Conservation (phyloP, 371 early-diverging fungal species). For the Apophysomyces ossiformis region DNA sequence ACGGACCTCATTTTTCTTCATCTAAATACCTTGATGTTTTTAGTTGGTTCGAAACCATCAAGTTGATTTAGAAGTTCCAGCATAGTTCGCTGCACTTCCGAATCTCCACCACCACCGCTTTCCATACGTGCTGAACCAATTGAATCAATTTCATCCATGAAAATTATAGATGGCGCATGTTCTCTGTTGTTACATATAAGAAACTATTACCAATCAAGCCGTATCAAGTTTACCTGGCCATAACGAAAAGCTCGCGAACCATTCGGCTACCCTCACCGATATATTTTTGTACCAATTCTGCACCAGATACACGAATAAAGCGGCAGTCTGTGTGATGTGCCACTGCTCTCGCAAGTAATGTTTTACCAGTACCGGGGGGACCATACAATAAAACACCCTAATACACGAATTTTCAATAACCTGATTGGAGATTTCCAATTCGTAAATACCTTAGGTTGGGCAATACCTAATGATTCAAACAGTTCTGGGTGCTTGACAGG, state of each 20-base stretch:
- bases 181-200: constrained; percentile 69
- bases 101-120: constrained; percentile 97
- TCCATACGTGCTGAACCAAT: constrained; percentile 99
- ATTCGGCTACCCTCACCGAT: constrained; percentile 99
- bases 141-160: constrained; percentile 99
- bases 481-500: constrained; percentile 89
- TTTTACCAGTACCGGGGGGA: constrained; percentile 99
- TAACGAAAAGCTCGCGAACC: constrained; percentile 99
- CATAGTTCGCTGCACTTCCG: constrained; percentile 99
- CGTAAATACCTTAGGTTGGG: constrained; percentile 39
- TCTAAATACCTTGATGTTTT: constrained; percentile 91
- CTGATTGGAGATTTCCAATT: constrained; percentile 54
- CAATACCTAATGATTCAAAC: constrained; percentile 52
- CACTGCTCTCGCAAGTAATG: constrained; percentile 99
- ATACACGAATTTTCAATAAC: constrained; percentile 93
- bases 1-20: background rate
- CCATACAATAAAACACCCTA: constrained; percentile 99
- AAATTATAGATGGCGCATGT: constrained; percentile 98
- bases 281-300: constrained; percentile 99
- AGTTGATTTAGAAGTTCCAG: constrained; percentile 99
- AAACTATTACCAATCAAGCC: background rate
- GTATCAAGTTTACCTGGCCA: constrained; percentile 78
- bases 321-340: constrained; percentile 99
- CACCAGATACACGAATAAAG: constrained; percentile 99
- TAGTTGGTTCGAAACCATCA: constrained; percentile 99